Base-by-base conservation (phyloP, 2,329 filamentous ascomycete species). In the Teratosphaeria viscida region DNA sequence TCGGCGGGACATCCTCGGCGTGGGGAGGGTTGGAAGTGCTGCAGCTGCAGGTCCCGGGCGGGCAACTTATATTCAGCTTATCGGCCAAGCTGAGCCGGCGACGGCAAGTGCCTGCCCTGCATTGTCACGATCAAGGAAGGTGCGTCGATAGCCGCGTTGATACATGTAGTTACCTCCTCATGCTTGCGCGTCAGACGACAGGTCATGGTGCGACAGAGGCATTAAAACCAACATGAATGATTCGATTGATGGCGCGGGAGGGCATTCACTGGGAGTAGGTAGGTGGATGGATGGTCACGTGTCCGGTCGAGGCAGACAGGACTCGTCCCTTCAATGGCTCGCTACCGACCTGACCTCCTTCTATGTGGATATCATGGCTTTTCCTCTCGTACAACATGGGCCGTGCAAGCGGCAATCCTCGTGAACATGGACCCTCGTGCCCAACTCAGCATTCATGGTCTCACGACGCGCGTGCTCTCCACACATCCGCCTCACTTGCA, bases 401-500 rank as follows among this genome's bases (percentile, higher is more conserved):
- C n/a, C 16, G 19, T 11, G 19, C 19, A 23, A 49, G 8, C 43
- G 34, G 34, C 35, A 39, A 7, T 10, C 12, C 35, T 39, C 12
- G 10, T 4, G 5, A 11, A 3, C 14, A 12, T 39, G 35, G 29
- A 29, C 35, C 35, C 5, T 39, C 35, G 35, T 16, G 10, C 35
- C 14, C 14, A 39, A 39, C 3, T 12, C 35, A 7, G 29, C 29
- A 8, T 39, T 39, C 37, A 39, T 23, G 23, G 23, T 23, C 23
- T 23, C 1, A 23, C 23, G 23, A 23, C 23, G 23, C 23, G 23
- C 23, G 23, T 23, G 23, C 23, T 23, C 23, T 23, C 23, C 23
- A 23, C 23, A 23, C 23, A 23, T 23, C 23, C 11, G 37, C 37
- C 4, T 60, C 52, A 97, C 79, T 96, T 95, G 82, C 92, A 97